Base-by-base conservation (phyloP, 192 early-diverging fungal genomes). In the Podila epigama region DNA sequence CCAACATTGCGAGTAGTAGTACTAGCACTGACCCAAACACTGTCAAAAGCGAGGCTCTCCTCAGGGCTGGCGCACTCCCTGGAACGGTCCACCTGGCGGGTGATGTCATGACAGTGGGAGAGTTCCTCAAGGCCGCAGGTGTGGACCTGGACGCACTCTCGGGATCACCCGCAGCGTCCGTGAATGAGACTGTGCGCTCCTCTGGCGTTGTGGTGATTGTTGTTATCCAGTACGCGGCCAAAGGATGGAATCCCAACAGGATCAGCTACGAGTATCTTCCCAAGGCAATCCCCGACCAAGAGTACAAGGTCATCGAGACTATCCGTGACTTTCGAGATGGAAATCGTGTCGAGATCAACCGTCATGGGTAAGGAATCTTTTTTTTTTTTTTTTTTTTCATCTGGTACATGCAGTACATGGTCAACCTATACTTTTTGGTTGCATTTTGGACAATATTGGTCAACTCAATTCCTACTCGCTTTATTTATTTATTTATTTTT, bases 221-320 rank as follows among this genome's bases (percentile, higher is more conserved):
- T 12, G 75, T 79, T 9, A 82, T 82, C 31, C 70, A 82, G 41
- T 82, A 82, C 42, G 57, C 65, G 5, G 73, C 73, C 55, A 77
- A 77, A 28, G 73, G 73, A 16, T 77, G 73, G 63, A 69, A 79
- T 59, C 58, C 64, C 2, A 58, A 79, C 39, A 28, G 37, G 28
- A 79, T 79, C 33, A 68, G 55, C 20, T 82, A 82, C 39, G 78
- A 69, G 55, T 82, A 82, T 50, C 61, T 73, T 2, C 81, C 81
- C 15, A 78, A 79, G 51, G 68, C 69, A 0, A 79, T 82, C 39
- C 51, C 68, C 3, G 81, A 79, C 40, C 70, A 79, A 32, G 77
- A 82, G 35, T 82, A 79, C 58, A 82, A 82, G 33, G 59, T 63
- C 15, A 60, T 70, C 29, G 81, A 82, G 55, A 79, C 53, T 16